phyloP scores from a whole-genome alignment of 1,284 basidiomycete species.

The Trametes hirsuta region DNA sequence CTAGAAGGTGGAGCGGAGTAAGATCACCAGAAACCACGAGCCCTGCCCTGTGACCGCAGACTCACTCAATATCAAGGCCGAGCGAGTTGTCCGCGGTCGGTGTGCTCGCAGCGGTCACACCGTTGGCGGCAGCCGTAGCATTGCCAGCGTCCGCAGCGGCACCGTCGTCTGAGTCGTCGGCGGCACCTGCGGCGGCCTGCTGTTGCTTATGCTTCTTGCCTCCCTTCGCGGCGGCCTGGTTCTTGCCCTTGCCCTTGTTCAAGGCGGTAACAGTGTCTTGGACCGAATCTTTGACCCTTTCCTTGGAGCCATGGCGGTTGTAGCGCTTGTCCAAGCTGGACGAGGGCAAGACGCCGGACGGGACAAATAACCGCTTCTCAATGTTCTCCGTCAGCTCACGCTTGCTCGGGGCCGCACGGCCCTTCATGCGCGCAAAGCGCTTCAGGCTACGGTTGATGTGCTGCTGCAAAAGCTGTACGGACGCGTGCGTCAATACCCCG shows the following conservation, averaged over 20 bases:
- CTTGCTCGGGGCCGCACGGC: slow-evolving; percentile 53
- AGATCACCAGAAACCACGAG: background rate
- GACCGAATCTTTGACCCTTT: slow-evolving; percentile 10
- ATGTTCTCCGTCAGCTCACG: slow-evolving; percentile 54
- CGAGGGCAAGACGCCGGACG: slow-evolving; percentile 29
- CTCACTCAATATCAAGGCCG: slow-evolving; percentile 74
- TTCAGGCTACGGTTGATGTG: slow-evolving; percentile 68
- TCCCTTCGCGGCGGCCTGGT: slow-evolving; percentile 14
- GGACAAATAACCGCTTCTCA: slow-evolving; percentile 52
- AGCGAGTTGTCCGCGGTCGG: slow-evolving; percentile 63
- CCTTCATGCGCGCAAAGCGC: slow-evolving; percentile 72
- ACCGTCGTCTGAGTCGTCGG: slow-evolving; percentile 19
- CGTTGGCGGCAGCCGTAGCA: slow-evolving; percentile 37
- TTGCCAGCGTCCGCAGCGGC: slow-evolving; percentile 1
- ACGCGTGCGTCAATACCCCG: background rate
- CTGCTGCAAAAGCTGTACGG: slow-evolving; percentile 66
- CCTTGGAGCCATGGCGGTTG: slow-evolving; percentile 36
- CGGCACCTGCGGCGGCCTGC: slow-evolving; percentile 6
- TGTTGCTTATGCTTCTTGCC: slow-evolving; percentile 19
- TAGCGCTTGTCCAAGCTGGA: slow-evolving; percentile 37
- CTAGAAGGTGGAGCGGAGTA: slow-evolving; percentile 16
- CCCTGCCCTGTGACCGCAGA: background rate
- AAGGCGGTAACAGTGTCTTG: slow-evolving; percentile 12
- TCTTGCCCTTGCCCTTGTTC: slow-evolving; percentile 19
- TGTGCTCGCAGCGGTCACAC: slow-evolving; percentile 53